Evolutionary conservation across 176 grass and related monocot species (phyloP), one percentile per base, ranked within the genome.

Genomic region (Oryza nivara): DNA sequence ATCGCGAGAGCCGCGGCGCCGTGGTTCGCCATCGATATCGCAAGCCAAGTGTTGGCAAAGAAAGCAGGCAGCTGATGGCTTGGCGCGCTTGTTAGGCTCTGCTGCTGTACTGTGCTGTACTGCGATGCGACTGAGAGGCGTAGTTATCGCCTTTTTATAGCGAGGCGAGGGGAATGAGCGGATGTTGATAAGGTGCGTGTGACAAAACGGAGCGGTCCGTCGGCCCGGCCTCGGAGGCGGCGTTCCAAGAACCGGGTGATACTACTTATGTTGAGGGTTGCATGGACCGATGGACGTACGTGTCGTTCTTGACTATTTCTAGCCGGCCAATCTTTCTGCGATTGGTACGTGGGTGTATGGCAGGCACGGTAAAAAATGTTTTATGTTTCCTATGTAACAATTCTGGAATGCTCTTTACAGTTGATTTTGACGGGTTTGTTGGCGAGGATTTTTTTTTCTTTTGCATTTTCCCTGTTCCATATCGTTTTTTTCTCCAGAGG

Each of bases 11-110:
- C 72, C 19, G 87, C 69, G 3, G 47, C n/a, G 65, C 46, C 68
- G 64, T 61, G 61, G 35, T 68, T 88, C 35, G 87, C 87, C 87
- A 88, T 88, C 46, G 14, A 22, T 13, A 22, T 13, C n/a, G 40
- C 23, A 40, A 52, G 36, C 5, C 0, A 38, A 38, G 36, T 38
- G 36, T 0, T 6, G 36, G 36, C 36, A 1, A 38, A 6, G 36
- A n/a, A 43, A 14, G 25, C 13, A 20, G 7, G 13, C 41, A 73
- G 76, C 28, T 85, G n/a, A 36, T 36, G 10, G 9, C 43, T 44
- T 10, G 43, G 43, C 23, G 23, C 23, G 23, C 23, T 23, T 23
- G 23, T 23, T 23, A 23, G 23, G 23, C 2, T 44, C 43, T 44
- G 43, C 9, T 44, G 30, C 30, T 32, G 30, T 32, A 32, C 15